These are phyloP conservation scores for Bruguiera parviflora DNA, from an alignment of 345 rosid genomes.

Conservation along the genomic window DNA sequence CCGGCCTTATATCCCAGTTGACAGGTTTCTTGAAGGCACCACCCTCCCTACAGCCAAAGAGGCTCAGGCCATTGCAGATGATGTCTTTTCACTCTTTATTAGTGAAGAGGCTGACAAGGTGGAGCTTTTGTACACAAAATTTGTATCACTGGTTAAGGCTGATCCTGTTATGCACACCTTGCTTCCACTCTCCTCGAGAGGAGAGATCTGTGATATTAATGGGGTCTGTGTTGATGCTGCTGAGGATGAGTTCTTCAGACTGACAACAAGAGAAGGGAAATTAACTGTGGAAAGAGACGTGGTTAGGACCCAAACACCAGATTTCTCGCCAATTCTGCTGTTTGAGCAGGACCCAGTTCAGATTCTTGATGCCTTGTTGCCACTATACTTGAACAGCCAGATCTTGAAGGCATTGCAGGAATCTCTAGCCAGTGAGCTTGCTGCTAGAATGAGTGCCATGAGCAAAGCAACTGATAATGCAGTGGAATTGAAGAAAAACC, in stretches of 20 bases:
- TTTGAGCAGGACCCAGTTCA: constrained; percentile 95
- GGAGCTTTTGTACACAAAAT: constrained; percentile 88
- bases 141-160: constrained; percentile 80
- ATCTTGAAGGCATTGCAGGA: constrained; percentile 91
- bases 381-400: constrained; percentile 89
- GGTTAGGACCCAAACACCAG: constrained; percentile 47
- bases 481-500: constrained; percentile 54
- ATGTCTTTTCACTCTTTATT: constrained; percentile 32
- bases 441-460: constrained; percentile 94
- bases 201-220: constrained; percentile 83
- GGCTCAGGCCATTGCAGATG: constrained; percentile 35
- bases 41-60: constrained; percentile 34
- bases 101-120: constrained; percentile 92
- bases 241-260: constrained; percentile 84
- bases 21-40: constrained; percentile 28
- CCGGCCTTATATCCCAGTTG: constrained; percentile 82
- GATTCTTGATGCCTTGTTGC: constrained; percentile 89
- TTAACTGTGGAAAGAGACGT: constrained; percentile 72
- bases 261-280: constrained; percentile 89
- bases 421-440: constrained; percentile 86
- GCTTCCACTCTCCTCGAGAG: constrained; percentile 80
- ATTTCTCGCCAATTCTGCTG: constrained; percentile 76
- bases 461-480: constrained; percentile 87
- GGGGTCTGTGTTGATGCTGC: constrained; percentile 91
- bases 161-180: constrained; percentile 86